A percentile compares a stretch with the other conserved stretches of the same genome.
Conservation (phyloP, 1,284 basidiomycete genomes). For the Ustilago esculenta region DNA sequence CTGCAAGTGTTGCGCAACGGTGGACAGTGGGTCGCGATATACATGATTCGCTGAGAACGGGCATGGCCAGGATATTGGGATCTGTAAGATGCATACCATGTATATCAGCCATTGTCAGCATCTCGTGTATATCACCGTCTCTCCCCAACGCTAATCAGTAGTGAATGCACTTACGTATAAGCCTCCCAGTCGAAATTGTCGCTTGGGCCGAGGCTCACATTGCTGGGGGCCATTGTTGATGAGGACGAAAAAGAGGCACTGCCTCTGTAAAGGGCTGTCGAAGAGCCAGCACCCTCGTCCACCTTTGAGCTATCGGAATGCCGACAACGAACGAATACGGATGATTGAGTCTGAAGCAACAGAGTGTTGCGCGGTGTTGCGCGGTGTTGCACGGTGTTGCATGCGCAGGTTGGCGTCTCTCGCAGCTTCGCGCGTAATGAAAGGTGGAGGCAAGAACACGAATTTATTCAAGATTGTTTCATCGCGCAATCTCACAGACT, state of each 20-base stretch:
- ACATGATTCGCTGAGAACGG: constrained; percentile 38
- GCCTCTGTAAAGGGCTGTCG: not conserved
- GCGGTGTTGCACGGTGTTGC: no score
- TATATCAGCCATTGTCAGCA: not conserved
- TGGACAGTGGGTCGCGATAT: constrained; percentile 42
- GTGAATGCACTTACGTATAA: constrained; percentile 45
- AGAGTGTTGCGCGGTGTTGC: no score
- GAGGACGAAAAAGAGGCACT: not conserved
- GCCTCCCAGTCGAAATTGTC: constrained; percentile 61
- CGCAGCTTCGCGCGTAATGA: not conserved
- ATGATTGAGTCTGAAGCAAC: no score
- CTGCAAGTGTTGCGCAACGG: constrained; percentile 40
- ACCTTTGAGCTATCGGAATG: not conserved
- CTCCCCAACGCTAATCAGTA: no score
- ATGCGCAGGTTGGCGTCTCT: not conserved
- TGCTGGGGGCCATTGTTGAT: constrained; percentile 5
- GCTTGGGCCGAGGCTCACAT: constrained; percentile 11
- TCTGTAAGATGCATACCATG: not conserved
- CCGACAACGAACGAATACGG: not conserved
- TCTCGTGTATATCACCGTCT: no score
- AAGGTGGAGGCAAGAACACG: constrained; percentile 39
- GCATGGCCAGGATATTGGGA: constrained; percentile 34
- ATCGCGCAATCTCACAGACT: constrained; percentile 1
- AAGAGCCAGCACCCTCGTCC: constrained; percentile 6
- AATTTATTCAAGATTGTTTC: not conserved